Evolutionary conservation across 768 basidiomycete genomes (phyloP).

Genomic region (Rhodotorula diobovata): DNA sequence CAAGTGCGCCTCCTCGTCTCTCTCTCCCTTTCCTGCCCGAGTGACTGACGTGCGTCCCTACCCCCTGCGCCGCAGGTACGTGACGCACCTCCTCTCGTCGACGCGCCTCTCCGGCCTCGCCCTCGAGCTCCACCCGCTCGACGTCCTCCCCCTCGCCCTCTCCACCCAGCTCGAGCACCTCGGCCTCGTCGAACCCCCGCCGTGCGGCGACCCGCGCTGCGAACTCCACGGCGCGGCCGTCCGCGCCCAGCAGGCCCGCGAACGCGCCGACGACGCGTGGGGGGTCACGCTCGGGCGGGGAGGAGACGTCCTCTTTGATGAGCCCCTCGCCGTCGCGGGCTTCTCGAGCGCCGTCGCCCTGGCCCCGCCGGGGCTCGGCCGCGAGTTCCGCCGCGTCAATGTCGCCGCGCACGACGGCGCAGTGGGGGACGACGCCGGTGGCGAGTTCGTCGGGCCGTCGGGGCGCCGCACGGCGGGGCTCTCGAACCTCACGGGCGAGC

Average conservation of each 20-base stretch:
- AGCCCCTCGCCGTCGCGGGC: not conserved
- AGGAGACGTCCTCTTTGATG: constrained; percentile 26
- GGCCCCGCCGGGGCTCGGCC: not conserved
- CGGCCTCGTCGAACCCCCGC: constrained; percentile 7
- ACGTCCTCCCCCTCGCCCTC: constrained; percentile 14
- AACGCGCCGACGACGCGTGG: not conserved
- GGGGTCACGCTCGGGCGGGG: constrained; percentile 1
- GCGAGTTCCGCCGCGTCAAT: constrained; percentile 15
- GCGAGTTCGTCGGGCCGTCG: too few species aligned
- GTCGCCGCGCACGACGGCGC: not conserved
- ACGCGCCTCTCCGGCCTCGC: constrained; percentile 28
- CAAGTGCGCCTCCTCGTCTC: constrained; percentile 11
- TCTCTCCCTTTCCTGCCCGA: not conserved
- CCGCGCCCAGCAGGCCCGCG: not conserved
- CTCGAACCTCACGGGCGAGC: constrained; percentile 1
- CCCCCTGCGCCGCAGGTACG: constrained; percentile 6
- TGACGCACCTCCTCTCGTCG: constrained; percentile 13
- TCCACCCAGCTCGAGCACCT: constrained; percentile 3
- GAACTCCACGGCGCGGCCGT: not conserved
- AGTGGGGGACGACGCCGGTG: not conserved
- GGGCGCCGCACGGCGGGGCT: not conserved
- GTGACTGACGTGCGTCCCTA: too few species aligned
- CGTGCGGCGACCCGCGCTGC: not conserved
- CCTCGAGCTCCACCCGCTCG: constrained; percentile 28
- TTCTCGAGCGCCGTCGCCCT: too few species aligned